A percentile compares a stretch with the other conserved stretches of the same genome.
These are phyloP conservation scores for Dissophora globulifera DNA, from an alignment of 192 early-diverging fungal genomes.

Conservation along the genomic window DNA sequence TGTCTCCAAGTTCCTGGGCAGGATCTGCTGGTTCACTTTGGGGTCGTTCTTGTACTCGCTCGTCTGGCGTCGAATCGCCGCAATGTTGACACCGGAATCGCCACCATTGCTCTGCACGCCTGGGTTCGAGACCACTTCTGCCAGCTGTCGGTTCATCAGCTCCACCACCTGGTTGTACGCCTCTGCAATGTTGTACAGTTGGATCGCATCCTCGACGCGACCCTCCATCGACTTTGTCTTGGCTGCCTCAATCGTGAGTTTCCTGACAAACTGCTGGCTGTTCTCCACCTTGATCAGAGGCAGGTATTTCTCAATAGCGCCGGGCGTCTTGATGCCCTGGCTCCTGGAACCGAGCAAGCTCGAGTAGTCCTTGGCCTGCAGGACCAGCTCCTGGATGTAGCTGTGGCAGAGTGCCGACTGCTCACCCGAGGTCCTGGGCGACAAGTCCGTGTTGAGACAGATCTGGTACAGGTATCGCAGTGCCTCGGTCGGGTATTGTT, in stretches of 20 bases:
- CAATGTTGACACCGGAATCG: slow-evolving; percentile 38
- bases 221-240: slow-evolving; percentile 76
- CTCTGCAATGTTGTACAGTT: slow-evolving; percentile 80
- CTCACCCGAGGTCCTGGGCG: slow-evolving; percentile 48
- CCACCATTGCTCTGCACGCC: slow-evolving; percentile 20
- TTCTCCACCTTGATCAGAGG: slow-evolving; percentile 68
- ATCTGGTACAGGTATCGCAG: slow-evolving; percentile 73
- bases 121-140: slow-evolving; percentile 64
- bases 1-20: slow-evolving; percentile 53
- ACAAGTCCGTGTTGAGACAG: slow-evolving; percentile 61
- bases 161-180: slow-evolving; percentile 75
- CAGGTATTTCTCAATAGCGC: slow-evolving; percentile 75
- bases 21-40: slow-evolving; percentile 35
- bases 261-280: slow-evolving; percentile 69
- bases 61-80: slow-evolving; percentile 11
- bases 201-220: slow-evolving; percentile 75
- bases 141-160: slow-evolving; percentile 74
- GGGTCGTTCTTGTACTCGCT: slow-evolving; percentile 36
- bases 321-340: slow-evolving; percentile 61
- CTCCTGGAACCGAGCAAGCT: slow-evolving; percentile 60
- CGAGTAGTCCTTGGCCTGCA: slow-evolving; percentile 69
- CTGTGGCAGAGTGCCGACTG: slow-evolving; percentile 63
- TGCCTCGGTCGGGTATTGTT: slow-evolving; percentile 61
- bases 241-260: slow-evolving; percentile 75
- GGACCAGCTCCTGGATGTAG: slow-evolving; percentile 70